Base-by-base conservation (phyloP, 441 rosid genomes). In the Sinapis alba region DNA sequence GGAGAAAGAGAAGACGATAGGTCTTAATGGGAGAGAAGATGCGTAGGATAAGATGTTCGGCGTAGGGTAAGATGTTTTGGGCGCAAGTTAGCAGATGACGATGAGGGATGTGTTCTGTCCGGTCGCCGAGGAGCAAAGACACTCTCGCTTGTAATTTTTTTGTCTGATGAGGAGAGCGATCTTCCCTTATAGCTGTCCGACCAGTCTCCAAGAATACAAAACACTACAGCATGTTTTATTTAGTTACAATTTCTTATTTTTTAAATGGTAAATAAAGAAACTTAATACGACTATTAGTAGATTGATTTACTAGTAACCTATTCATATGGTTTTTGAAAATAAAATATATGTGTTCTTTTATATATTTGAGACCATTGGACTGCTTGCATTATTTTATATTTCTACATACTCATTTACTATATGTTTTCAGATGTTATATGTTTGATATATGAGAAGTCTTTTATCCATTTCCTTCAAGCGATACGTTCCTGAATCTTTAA, bases 121-220 rank as follows among this genome's bases (percentile, higher is more conserved):
- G 91, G 96, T 84, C 78, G 96, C 62, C 65, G 88, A 87, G 95
- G 86, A 85, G 74, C 97, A 86, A 71, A 61, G 77, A 79, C 73
- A 74, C 79, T 84, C 78, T 77, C 78, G 41, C 54, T 45, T 50
- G 76, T 72, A 77, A 50, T 63, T n/a, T 54, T 61, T 65, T 68
- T 80, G 79, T 76, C 80, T 34, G 58, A 75, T 47, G 71, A 72
- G 13, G 68, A 75, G 77, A 72, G 77, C 65, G 77, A 79, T 78
- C 56, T 75, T 74, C 68, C 65, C 32, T 50, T 69, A 24, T 7
- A 68, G 73, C 73, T 73, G 77, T 62, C 61, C 57, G 68, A 50
- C 71, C 74, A 59, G 66, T 64, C 38, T 16, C 10, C 51, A 5
- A 34, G 43, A 36, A 1, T 38, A 34, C n/a, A 38, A 26, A 5